A percentile compares a stretch with the other conserved stretches of the same genome.
Evolutionary conservation across 768 basidiomycete species (phyloP).

Genomic region (Hygrocybe punicea): DNA sequence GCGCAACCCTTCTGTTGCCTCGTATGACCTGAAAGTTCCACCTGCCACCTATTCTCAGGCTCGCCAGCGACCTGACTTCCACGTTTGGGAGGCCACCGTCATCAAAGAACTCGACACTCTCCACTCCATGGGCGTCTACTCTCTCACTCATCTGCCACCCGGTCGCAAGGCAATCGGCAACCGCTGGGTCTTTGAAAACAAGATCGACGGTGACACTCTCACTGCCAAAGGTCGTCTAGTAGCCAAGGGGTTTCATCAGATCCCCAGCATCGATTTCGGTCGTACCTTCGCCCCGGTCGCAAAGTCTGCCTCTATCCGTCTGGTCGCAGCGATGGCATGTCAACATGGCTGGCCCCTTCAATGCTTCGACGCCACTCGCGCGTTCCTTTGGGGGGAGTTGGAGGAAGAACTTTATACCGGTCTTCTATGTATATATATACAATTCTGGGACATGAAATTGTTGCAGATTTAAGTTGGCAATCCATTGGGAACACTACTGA

Average conservation of each 20-base stretch:
- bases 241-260: conserved; percentile 21
- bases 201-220: conserved; percentile 34
- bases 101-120: conserved; percentile 20
- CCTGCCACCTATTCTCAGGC: conserved; percentile 20
- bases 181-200: conserved; percentile 38
- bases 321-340: conserved; percentile 9
- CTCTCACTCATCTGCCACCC: conserved; percentile 18
- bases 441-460: too few relatives aligned
- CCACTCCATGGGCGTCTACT: conserved; percentile 25
- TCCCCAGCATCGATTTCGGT: conserved; percentile 24
- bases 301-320: conserved; percentile 19
- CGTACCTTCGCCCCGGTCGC: conserved; percentile 22
- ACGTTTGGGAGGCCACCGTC: conserved; percentile 24
- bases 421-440: too few relatives aligned
- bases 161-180: conserved; percentile 27
- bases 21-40: conserved; percentile 12
- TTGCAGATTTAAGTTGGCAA: too few relatives aligned
- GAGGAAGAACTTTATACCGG: conserved; percentile 13
- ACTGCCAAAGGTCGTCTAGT: conserved; percentile 23
- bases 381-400: not conserved
- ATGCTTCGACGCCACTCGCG: conserved; percentile 18
- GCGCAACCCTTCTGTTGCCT: not conserved
- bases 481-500: too few relatives aligned
- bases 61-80: conserved; percentile 10
- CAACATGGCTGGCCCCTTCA: conserved; percentile 18